phyloP scores from a whole-genome alignment of 305 asterid genomes.

The Solanum hybrid region DNA sequence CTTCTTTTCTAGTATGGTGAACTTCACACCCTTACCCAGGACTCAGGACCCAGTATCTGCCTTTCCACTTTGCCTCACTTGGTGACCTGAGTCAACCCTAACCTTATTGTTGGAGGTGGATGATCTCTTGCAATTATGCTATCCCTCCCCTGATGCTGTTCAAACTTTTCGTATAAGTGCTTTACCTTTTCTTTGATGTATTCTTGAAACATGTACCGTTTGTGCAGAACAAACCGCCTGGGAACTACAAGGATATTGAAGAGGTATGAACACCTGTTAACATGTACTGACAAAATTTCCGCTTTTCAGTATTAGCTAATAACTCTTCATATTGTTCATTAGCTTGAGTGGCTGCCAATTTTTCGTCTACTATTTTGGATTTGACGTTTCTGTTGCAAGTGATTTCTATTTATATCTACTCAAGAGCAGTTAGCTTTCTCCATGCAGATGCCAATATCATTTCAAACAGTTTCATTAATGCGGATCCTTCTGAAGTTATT shows the following conservation, averaged over 20 bases:
- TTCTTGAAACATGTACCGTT: not conserved
- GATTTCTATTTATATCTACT: not conserved
- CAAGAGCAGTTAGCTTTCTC: not conserved
- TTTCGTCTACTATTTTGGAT: not conserved
- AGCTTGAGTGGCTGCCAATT: not conserved
- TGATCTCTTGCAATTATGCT: not conserved
- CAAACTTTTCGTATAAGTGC: not conserved
- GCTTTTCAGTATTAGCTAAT: not conserved
- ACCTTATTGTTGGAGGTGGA: not conserved
- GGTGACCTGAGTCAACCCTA: not conserved
- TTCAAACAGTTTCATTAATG: not conserved
- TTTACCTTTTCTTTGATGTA: not conserved
- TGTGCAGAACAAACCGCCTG: slow-evolving; percentile 41
- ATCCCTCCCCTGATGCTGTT: not conserved
- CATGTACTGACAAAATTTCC: not conserved
- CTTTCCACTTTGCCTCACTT: not conserved
- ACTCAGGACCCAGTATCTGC: not conserved
- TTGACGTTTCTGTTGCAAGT: not conserved
- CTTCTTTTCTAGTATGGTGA: not conserved
- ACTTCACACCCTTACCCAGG: not conserved
- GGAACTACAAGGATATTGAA: slow-evolving; percentile 22
- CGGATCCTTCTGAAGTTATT: not conserved
- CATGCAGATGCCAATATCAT: not conserved
- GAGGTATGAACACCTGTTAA: slow-evolving; percentile 32
- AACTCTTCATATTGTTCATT: not conserved